Percentiles rank a stretch among this genome's conserved stretches.
Evolutionary conservation across 805 yeast species (phyloP).

Genomic region (Wickerhamomyces bisporus): DNA sequence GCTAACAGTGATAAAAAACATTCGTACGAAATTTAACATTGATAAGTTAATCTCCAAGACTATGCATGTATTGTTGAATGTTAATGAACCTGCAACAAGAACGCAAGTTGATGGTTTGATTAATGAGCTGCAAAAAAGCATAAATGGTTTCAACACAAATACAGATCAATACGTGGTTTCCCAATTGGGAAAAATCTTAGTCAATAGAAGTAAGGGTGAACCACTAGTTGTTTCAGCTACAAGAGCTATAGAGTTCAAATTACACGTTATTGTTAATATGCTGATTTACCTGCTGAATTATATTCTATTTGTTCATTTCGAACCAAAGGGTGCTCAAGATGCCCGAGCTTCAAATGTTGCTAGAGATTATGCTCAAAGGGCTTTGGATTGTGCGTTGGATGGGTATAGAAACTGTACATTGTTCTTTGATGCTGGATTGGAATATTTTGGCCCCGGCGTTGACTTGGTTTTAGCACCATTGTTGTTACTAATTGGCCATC

Average conservation of each 20-base stretch:
- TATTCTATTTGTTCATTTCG: constrained; percentile 40
- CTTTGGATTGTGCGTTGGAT: constrained; percentile 38
- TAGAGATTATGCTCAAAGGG: constrained; percentile 36
- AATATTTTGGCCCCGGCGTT: constrained; percentile 32
- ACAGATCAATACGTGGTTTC: constrained; percentile 31
- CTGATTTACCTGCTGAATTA: constrained; percentile 47
- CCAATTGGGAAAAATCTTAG: constrained; percentile 25
- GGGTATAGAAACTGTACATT: constrained; percentile 37
- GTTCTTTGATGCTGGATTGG: constrained; percentile 33
- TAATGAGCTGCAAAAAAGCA: constrained; percentile 27
- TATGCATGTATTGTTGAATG: constrained; percentile 32
- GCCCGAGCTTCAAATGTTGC: constrained; percentile 29
- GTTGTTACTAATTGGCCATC: constrained; percentile 47
- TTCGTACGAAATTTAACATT: constrained; percentile 40
- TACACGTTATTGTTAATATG: constrained; percentile 39
- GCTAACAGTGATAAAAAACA: constrained; percentile 41
- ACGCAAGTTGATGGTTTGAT: constrained; percentile 34
- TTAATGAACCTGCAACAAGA: constrained; percentile 37
- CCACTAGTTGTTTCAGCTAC: constrained; percentile 27
- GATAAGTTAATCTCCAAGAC: constrained; percentile 38
- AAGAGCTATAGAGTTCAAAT: constrained; percentile 33
- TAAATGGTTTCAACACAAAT: constrained; percentile 25
- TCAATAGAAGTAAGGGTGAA: constrained; percentile 19
- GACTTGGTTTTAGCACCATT: constrained; percentile 46
- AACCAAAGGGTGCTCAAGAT: constrained; percentile 35